Evolutionary conservation across 192 early-diverging fungal genomes (phyloP), one percentile per base, ranked within the genome.

Genomic region (Coemansia pectinata): DNA sequence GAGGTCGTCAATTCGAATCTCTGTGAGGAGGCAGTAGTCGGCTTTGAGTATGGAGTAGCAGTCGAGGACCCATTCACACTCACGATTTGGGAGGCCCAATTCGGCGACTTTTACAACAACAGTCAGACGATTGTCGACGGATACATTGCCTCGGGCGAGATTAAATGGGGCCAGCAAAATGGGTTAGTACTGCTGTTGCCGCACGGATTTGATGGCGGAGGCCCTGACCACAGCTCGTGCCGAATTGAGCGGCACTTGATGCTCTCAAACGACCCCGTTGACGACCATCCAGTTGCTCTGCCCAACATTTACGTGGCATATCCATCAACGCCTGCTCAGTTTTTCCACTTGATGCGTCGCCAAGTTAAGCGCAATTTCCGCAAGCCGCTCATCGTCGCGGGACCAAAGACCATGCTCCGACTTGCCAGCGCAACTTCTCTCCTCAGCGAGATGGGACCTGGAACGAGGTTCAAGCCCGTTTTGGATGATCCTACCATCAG

Each of bases 1-100:
- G 89, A 97, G 77, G 94, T 98, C 42, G 94, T 95, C 57, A 98
- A 98, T 86, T 93, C 91, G 29, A 88, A 88, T 45, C 83, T 98
- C 27, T 93, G 92, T 64, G 97, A 98, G 78, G 90, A 95, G 63
- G 97, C 97, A 5, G 96, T 95, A 0, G 85, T 98, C 25, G 97
- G 92, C 4, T 98, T 97, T 75, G 97, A 98, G 80, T 93, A 95
- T 68, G 97, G 97, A 42, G 90, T 95, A 73, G 93, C 95, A 11
- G 87, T 88, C 70, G 97, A 96, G 74, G 90, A 89, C 15, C 97
- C 97, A 19, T 87, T 92, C 63, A 86, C 88, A n/a, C 85, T 98
- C n/a, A 88, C 89, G 53, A 94, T 98, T 61, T 98, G 97, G 97
- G 96, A 97, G 77, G 95, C 95, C 7, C 96, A 98, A 81, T 98